Evolutionary conservation across 139 green algal genomes (phyloP).

Genomic region (Coelastrella sp.): DNA sequence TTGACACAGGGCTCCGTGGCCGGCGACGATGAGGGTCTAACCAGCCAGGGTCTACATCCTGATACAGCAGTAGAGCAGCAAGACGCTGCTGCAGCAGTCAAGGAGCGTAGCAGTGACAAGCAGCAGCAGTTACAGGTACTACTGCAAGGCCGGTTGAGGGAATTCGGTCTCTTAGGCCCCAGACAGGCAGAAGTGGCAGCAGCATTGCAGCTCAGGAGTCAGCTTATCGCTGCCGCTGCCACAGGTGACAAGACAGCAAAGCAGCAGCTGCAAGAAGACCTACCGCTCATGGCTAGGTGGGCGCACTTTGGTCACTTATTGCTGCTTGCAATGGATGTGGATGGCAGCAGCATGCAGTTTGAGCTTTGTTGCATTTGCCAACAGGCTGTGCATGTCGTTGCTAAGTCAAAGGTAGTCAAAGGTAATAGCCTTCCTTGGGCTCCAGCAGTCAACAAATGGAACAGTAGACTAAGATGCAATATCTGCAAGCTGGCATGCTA

Average conservation of each 20-base stretch:
- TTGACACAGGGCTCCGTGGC: slow-evolving; percentile 20
- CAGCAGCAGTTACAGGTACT: slow-evolving; percentile 7
- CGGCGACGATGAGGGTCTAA: background rate
- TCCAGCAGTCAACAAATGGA: no score
- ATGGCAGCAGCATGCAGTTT: no score
- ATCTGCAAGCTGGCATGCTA: no score
- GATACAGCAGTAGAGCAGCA: slow-evolving; percentile 21
- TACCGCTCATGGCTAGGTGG: slow-evolving; percentile 41
- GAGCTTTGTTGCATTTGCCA: no score
- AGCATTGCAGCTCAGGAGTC: background rate
- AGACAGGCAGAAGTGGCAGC: background rate
- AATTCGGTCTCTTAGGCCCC: background rate
- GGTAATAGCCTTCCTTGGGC: no score
- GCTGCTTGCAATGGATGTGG: no score
- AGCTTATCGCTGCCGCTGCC: slow-evolving; percentile 45
- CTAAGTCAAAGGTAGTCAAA: no score
- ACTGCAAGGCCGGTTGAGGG: background rate
- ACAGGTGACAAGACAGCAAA: slow-evolving; percentile 27
- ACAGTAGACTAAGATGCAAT: no score
- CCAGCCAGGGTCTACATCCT: background rate
- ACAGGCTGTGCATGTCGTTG: no score
- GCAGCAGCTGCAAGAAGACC: slow-evolving; percentile 52
- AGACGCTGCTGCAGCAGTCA: background rate
- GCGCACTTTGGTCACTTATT: background rate
- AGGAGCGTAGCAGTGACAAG: background rate